Evolutionary conservation across 2,329 filamentous ascomycete species (phyloP), one percentile per base, ranked within the genome.

Genomic region (Bipolaris gigantea): DNA sequence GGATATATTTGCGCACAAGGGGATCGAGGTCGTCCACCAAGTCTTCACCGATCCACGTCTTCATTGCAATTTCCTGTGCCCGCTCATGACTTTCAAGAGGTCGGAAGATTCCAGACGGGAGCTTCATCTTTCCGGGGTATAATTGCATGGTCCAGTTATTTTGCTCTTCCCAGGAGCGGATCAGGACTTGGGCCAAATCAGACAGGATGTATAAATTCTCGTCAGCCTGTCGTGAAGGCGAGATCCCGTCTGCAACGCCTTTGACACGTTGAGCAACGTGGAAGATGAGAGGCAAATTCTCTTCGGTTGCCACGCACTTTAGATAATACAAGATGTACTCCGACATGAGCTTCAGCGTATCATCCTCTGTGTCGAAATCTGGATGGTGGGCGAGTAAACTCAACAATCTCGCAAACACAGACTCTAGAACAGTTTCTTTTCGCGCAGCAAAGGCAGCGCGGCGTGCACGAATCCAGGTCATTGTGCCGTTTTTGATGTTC

Each of bases 231-330:
- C 53, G 59, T 2, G 82, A 80, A 1, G 81, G 77, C 0, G 85
- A 83, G 56, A 97, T 85, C 11, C 85, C 89, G 72, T 99, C 94
- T 38, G 85, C 83, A 9, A 92, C 89, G 73, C 93, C 89, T 79
- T 99, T 99, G 50, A 96, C 88, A 9, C 92, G 86, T 75, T 97
- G 92, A 11, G 92, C 92, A 57, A 97, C 89, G 73, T 94, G 91
- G 78, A 89, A 94, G 36, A 99, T 92, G 57, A 96, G 79, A 0
- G 89, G 89, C 15, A 97, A 81, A 65, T 97, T 99, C 40, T 90
- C 85, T 72, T 96, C 89, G 0, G 87, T 93, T 9, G 90, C 90
- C 16, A 97, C 86, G 34, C 87, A 85, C 57, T 83, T 86, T 42
- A 97, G 80, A 70, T 96, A 99, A 76, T 93, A 97, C 38, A 97